These are phyloP conservation scores for Botryosphaeria agaves DNA, from an alignment of 2,329 filamentous ascomycete genomes.

Conservation along the genomic window DNA sequence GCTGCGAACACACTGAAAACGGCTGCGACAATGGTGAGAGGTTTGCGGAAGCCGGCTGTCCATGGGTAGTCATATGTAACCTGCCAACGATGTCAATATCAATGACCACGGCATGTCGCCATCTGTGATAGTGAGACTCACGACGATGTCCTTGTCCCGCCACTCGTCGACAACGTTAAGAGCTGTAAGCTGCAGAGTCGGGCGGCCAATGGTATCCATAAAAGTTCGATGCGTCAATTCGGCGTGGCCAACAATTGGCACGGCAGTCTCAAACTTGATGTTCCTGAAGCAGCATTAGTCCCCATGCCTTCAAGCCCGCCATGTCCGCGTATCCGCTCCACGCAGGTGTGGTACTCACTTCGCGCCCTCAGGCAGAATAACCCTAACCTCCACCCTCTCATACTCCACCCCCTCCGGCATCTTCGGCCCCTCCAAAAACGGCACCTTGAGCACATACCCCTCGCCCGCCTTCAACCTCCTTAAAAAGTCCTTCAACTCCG, in stretches of 20 bases:
- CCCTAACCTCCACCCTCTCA: conserved; percentile 57
- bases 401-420: conserved; percentile 76
- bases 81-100: conserved; percentile 10
- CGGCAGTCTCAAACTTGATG: conserved; percentile 55
- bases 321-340: neutral
- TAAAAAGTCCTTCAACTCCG: conserved; percentile 60
- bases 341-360: conserved; percentile 36
- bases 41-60: conserved; percentile 64
- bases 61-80: conserved; percentile 75
- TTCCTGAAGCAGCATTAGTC: conserved; percentile 39
- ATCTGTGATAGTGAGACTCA: conserved; percentile 17
- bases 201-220: conserved; percentile 84
- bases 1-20: conserved; percentile 56
- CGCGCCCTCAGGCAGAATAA: conserved; percentile 83
- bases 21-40: conserved; percentile 61
- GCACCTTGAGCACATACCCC: conserved; percentile 73
- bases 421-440: conserved; percentile 85
- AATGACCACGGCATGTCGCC: neutral
- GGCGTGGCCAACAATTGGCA: conserved; percentile 50
- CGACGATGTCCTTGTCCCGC: conserved; percentile 64
- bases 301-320: too few relatives aligned
- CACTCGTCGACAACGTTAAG: conserved; percentile 83
- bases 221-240: conserved; percentile 65
- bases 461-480: conserved; percentile 44
- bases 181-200: conserved; percentile 61